Conservation (phyloP, 768 basidiomycete genomes). For the Mrakia frigida region DNA sequence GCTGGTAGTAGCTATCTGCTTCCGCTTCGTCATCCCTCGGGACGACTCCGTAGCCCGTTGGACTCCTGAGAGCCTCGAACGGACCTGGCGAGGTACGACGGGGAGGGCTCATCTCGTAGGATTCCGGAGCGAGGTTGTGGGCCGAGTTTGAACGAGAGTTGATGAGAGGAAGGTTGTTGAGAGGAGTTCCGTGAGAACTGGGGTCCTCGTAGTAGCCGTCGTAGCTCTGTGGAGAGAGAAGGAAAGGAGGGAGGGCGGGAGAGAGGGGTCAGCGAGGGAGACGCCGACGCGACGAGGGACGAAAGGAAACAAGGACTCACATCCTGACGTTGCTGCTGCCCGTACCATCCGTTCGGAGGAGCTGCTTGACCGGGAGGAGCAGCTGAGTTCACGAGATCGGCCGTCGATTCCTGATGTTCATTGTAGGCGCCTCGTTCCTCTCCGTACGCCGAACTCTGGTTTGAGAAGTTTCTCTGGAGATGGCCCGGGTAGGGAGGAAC, state of each 20-base stretch:
- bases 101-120: constrained; percentile 16
- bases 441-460: not conserved
- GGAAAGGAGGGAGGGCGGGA: not conserved
- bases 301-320: not conserved
- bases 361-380: constrained; percentile 3
- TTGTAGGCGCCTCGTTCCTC: not conserved
- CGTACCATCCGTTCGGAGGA: constrained; percentile 11
- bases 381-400: constrained; percentile 27
- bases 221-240: too few relatives aligned
- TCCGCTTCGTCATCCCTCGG: constrained; percentile 17
- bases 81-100: not conserved
- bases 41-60: constrained; percentile 23
- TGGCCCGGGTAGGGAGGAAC: not conserved
- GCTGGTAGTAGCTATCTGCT: constrained; percentile 1
- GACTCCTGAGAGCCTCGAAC: constrained; percentile 21
- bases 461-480: not conserved
- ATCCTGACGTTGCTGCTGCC: not conserved
- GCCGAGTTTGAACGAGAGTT: not conserved
- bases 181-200: not conserved
- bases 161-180: constrained; percentile 7
- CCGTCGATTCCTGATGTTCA: constrained; percentile 4
- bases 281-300: not conserved
- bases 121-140: not conserved
- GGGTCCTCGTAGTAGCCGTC: not conserved
- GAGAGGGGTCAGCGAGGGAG: not conserved